Conservation (phyloP, 371 early-diverging fungal genomes). For the Funneliformis caledonium region DNA sequence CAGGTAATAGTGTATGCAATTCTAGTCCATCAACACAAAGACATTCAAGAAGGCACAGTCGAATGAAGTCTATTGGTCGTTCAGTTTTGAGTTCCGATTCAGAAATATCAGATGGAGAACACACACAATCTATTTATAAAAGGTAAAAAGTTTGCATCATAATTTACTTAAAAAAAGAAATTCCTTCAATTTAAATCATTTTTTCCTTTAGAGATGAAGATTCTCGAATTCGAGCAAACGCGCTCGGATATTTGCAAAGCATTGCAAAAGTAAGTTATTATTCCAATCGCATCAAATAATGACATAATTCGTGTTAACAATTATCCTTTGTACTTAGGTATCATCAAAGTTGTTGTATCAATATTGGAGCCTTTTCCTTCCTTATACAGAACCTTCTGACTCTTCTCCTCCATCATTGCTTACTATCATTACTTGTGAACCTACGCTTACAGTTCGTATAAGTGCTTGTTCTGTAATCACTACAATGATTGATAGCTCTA, state of each 20-base stretch:
- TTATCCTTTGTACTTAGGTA: constrained; percentile 45
- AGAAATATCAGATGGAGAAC: constrained; percentile 65
- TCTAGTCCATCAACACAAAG: background rate
- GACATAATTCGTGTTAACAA: background rate
- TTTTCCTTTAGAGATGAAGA: constrained; percentile 48
- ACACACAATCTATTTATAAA: constrained; percentile 42
- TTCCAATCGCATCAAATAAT: background rate
- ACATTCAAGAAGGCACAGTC: constrained; percentile 8
- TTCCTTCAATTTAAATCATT: background rate
- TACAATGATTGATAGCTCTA: constrained; percentile 64
- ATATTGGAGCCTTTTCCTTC: constrained; percentile 64
- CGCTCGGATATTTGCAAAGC: constrained; percentile 59
- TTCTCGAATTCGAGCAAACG: constrained; percentile 63
- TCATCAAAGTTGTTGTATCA: constrained; percentile 62
- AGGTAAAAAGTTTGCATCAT: constrained; percentile 38
- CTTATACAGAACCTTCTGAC: constrained; percentile 50
- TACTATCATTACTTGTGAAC: constrained; percentile 54
- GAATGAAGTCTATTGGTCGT: constrained; percentile 8
- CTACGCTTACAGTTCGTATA: constrained; percentile 53
- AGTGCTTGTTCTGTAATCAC: constrained; percentile 60
- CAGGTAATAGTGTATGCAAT: constrained; percentile 1
- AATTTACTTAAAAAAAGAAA: background rate
- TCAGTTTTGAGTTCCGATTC: constrained; percentile 61
- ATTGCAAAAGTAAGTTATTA: constrained; percentile 54
- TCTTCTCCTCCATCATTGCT: constrained; percentile 50